Conservation (phyloP, 768 basidiomycete species). For the Clavaria fumosa region DNA sequence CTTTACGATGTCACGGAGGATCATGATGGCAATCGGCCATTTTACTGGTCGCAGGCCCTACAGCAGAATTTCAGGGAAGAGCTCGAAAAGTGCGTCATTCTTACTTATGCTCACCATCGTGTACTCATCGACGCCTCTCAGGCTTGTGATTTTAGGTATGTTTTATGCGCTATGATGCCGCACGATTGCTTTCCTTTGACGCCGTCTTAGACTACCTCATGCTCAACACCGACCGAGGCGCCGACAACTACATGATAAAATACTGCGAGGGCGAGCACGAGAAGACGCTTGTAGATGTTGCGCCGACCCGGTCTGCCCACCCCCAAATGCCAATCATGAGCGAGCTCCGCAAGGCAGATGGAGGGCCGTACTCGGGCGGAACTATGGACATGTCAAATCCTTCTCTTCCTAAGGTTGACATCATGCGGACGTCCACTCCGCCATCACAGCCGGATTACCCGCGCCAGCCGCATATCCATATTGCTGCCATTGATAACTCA, state of each 20-base stretch:
- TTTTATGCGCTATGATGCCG: not conserved
- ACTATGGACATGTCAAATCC: conserved; percentile 25
- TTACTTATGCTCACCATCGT: not conserved
- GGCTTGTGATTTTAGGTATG: conserved; percentile 71
- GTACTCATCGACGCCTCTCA: conserved; percentile 15
- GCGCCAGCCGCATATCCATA: conserved; percentile 68
- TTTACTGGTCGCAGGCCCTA: conserved; percentile 69
- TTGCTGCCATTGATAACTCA: conserved; percentile 89
- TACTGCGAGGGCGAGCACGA: conserved; percentile 74
- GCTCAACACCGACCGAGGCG: conserved; percentile 80
- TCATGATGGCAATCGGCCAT: conserved; percentile 38
- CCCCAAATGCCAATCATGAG: conserved; percentile 63
- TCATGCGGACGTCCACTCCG: conserved; percentile 22
- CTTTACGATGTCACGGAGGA: conserved; percentile 54
- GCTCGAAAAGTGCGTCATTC: conserved; percentile 56
- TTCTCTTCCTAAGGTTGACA: conserved; percentile 21
- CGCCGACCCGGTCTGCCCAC: conserved; percentile 51
- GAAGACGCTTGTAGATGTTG: conserved; percentile 62
- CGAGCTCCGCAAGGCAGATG: conserved; percentile 40
- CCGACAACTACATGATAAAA: conserved; percentile 90
- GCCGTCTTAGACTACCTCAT: conserved; percentile 60
- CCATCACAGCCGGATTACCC: conserved; percentile 35
- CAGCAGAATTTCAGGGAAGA: conserved; percentile 79
- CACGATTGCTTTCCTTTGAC: conserved; percentile 6
- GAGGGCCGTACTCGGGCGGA: conserved; percentile 23